phyloP scores from a whole-genome alignment of 106 monocot species.

The Acorus gramineus region DNA sequence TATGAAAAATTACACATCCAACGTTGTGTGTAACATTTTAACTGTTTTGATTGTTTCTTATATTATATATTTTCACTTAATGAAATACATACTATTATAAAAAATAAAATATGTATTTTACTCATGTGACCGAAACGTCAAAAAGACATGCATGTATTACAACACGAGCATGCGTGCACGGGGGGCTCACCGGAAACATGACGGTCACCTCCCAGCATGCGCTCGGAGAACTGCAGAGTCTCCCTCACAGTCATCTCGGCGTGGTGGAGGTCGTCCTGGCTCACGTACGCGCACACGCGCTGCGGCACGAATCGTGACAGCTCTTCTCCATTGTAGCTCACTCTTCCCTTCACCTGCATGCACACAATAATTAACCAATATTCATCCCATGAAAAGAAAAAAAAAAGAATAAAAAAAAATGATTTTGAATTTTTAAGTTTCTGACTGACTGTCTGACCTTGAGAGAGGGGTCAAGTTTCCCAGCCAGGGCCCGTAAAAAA shows the following conservation, averaged over 20 bases:
- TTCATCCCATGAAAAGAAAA: background rate
- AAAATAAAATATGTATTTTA: too few relatives aligned
- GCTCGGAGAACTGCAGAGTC: too few relatives aligned
- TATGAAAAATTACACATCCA: too few relatives aligned
- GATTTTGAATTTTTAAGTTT: background rate
- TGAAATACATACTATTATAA: too few relatives aligned
- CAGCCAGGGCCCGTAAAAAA: conserved; percentile 33
- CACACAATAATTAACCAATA: background rate
- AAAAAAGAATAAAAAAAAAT: background rate
- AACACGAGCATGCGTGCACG: too few relatives aligned
- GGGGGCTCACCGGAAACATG: too few relatives aligned
- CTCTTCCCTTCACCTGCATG: conserved; percentile 38
- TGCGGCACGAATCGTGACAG: conserved; percentile 16
- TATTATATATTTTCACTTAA: too few relatives aligned
- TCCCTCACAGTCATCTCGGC: conserved; percentile 47
- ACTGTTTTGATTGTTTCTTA: too few relatives aligned
- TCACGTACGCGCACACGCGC: conserved; percentile 40
- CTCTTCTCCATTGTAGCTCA: conserved; percentile 47
- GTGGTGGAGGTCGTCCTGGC: conserved; percentile 68
- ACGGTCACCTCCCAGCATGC: too few relatives aligned
- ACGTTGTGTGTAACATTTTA: too few relatives aligned
- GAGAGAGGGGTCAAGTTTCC: conserved; percentile 32
- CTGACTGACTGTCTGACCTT: conserved; percentile 15
- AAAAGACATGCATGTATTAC: too few relatives aligned
- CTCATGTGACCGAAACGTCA: too few relatives aligned